Evolutionary conservation across 768 basidiomycete species (phyloP).

Genomic region (Inosperma sp.): DNA sequence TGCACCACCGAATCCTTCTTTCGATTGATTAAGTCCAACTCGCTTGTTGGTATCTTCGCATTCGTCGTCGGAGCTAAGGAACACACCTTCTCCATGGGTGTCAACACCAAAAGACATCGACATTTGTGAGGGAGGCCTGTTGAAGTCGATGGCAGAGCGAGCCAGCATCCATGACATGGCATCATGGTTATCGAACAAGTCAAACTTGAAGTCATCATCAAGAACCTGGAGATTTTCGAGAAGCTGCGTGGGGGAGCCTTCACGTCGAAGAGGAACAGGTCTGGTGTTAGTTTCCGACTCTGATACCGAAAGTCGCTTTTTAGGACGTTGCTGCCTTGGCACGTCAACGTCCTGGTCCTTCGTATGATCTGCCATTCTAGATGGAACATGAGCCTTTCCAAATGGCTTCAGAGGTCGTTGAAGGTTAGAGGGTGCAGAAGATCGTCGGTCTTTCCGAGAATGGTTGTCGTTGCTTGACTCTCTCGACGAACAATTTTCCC

Average conservation of each 20-base stretch:
- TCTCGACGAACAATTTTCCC: not conserved
- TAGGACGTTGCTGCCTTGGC: not conserved
- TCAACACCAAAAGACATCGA: constrained; percentile 12
- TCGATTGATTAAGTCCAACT: not conserved
- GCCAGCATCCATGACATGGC: constrained; percentile 18
- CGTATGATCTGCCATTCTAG: not conserved
- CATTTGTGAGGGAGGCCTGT: constrained; percentile 40
- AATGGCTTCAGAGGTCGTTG: constrained; percentile 2
- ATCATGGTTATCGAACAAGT: not conserved
- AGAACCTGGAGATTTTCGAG: not conserved
- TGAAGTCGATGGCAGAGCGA: constrained; percentile 34
- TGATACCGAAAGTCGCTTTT: not conserved
- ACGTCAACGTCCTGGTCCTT: not conserved
- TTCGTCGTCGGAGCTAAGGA: constrained; percentile 14
- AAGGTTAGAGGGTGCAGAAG: constrained; percentile 23
- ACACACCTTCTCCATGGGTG: constrained; percentile 12
- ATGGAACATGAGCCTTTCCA: not conserved
- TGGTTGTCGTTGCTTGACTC: not conserved
- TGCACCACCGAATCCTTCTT: constrained; percentile 15
- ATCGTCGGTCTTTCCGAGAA: constrained; percentile 16
- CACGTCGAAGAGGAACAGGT: no score
- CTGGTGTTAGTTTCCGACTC: no score
- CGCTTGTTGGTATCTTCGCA: not conserved
- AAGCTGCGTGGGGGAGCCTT: not conserved
- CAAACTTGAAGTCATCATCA: not conserved